Conservation (phyloP, 176 grass and related monocot genomes). For the Phoenix dactylifera region DNA sequence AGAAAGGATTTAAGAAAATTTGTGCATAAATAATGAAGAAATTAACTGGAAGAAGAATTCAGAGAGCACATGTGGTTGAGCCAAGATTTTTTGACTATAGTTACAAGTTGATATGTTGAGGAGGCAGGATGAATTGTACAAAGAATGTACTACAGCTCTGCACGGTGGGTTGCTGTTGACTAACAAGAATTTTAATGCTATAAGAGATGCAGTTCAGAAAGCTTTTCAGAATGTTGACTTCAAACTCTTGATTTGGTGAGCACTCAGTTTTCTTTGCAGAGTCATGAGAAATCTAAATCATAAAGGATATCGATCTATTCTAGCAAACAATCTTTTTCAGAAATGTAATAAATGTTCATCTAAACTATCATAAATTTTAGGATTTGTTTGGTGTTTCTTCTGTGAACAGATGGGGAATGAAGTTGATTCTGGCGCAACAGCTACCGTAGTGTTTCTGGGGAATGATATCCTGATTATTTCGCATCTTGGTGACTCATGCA, state of each 20-base stretch:
- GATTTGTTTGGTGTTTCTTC: slow-evolving; percentile 2
- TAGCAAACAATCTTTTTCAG: not conserved
- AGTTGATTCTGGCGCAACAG: slow-evolving; percentile 66
- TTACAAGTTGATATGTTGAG: no score
- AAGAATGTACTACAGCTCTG: slow-evolving; percentile 63
- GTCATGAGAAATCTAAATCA: no score
- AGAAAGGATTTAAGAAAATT: no score
- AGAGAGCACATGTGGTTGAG: no score
- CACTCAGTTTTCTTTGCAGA: not conserved
- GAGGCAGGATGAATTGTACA: slow-evolving; percentile 61
- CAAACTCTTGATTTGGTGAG: slow-evolving; percentile 74
- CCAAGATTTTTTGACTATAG: no score
- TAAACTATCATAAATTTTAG: slow-evolving; percentile 1
- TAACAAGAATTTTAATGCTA: slow-evolving; percentile 55
- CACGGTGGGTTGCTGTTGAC: slow-evolving; percentile 63
- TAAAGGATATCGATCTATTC: not conserved
- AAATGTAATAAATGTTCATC: not conserved
- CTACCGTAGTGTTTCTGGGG: slow-evolving; percentile 68
- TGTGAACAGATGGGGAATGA: slow-evolving; percentile 36
- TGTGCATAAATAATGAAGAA: no score
- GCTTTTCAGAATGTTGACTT: slow-evolving; percentile 61
- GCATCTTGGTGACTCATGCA: slow-evolving; percentile 75
- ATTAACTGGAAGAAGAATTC: no score
- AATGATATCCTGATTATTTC: slow-evolving; percentile 78
- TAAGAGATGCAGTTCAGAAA: slow-evolving; percentile 57